phyloP scores from a whole-genome alignment of 805 yeast genomes.

The Komagataella populi region DNA sequence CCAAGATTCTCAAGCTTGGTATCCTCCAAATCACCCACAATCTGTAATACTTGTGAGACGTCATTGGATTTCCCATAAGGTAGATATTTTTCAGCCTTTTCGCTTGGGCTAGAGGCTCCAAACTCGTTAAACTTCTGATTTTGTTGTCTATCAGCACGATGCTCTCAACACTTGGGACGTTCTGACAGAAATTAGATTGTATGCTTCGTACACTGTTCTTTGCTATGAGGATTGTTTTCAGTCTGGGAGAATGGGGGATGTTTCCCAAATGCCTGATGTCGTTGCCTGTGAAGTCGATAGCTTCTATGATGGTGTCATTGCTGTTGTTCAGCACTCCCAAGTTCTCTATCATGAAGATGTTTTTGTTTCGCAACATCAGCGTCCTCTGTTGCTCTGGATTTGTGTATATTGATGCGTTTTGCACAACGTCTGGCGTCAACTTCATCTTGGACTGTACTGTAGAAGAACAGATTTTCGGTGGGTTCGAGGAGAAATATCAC shows the following conservation, averaged over 20 bases:
- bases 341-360: slow-evolving; percentile 29
- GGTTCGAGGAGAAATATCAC: not conserved
- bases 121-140: slow-evolving; percentile 27
- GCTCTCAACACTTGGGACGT: slow-evolving; percentile 33
- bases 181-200: slow-evolving; percentile 18
- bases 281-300: slow-evolving; percentile 68
- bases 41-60: slow-evolving; percentile 39
- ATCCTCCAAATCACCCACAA: slow-evolving; percentile 41
- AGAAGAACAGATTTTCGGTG: not conserved
- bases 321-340: slow-evolving; percentile 24
- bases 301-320: slow-evolving; percentile 21
- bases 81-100: slow-evolving; percentile 31
- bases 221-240: slow-evolving; percentile 44
- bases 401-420: slow-evolving; percentile 35
- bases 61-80: slow-evolving; percentile 46
- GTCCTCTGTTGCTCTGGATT: slow-evolving; percentile 30
- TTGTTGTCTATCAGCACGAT: slow-evolving; percentile 40
- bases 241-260: slow-evolving; percentile 28
- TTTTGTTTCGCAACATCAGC: slow-evolving; percentile 25
- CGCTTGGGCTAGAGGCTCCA: slow-evolving; percentile 26
- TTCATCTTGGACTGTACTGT: slow-evolving; percentile 25
- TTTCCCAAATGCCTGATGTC: slow-evolving; percentile 40
- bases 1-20: slow-evolving; percentile 54
- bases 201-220: slow-evolving; percentile 42
- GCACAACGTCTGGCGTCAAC: slow-evolving; percentile 34